Evolutionary conservation across 1,284 basidiomycete genomes (phyloP).

Genomic region (Ceratobasidium sp.): DNA sequence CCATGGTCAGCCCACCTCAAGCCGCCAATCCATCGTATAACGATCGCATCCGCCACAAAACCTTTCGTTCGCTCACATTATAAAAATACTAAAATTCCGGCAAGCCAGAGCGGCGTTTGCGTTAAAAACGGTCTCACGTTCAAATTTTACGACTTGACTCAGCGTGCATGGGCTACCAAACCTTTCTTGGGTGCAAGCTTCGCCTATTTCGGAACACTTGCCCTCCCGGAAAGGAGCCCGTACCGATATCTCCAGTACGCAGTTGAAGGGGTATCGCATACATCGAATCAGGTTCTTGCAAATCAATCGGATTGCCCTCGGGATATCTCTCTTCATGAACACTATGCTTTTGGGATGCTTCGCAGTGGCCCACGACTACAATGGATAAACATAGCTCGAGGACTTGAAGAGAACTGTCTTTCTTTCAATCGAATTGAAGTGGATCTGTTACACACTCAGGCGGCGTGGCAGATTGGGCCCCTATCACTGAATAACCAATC

Average conservation of each 20-base stretch:
- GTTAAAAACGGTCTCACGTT: conserved; percentile 60
- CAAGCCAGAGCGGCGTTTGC: conserved; percentile 51
- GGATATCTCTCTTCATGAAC: conserved; percentile 63
- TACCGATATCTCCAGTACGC: conserved; percentile 62
- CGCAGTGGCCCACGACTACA: conserved; percentile 64
- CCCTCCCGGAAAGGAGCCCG: conserved; percentile 54
- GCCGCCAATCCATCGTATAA: conserved; percentile 50
- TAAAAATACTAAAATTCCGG: conserved; percentile 53
- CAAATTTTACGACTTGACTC: conserved; percentile 49
- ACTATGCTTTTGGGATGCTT: conserved; percentile 61
- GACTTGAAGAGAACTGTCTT: conserved; percentile 59
- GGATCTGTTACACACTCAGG: conserved; percentile 61
- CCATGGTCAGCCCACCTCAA: background rate
- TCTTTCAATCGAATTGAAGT: conserved; percentile 61
- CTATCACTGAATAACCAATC: conserved; percentile 12
- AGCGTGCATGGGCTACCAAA: conserved; percentile 46
- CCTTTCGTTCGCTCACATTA: conserved; percentile 63
- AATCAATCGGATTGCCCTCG: conserved; percentile 60
- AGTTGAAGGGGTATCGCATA: conserved; percentile 59
- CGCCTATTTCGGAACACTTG: conserved; percentile 55
- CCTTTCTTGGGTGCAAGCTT: conserved; percentile 50
- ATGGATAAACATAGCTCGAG: conserved; percentile 66
- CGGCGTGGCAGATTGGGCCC: conserved; percentile 53
- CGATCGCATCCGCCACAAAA: conserved; percentile 61
- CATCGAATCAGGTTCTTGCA: conserved; percentile 63